Evolutionary conservation across 2,329 filamentous ascomycete species (phyloP), one percentile per base, ranked within the genome.

Genomic region (Sclerotinia minor): DNA sequence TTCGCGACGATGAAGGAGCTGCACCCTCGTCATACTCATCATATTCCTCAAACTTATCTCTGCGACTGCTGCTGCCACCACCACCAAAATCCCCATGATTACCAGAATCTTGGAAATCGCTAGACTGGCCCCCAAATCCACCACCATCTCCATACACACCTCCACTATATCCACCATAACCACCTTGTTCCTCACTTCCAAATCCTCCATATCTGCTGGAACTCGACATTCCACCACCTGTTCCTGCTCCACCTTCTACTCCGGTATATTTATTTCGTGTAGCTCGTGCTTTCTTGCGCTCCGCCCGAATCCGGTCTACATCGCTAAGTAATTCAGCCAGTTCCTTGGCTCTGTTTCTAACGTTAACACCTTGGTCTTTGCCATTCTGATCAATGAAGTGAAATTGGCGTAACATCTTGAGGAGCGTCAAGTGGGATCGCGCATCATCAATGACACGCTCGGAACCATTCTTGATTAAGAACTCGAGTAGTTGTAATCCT

Each of bases 371-470:
- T 80, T 99, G 95, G 77, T 99, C 95, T 80, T 99, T 99, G 79
- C 95, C 95, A 79, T 98, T 98, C 78, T 87, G 85, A 77, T 99
- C 88, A 79, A 99, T 98, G 80, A 85, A 99, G 81, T 99, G 95
- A 80, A 99, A 99, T 79, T 99, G 95, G 68, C 94, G 92, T 67
- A 99, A 87, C 95, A 99, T 99, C 81, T 97, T 97, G 69, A 99
- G 86, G 13, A 98, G 88, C 21, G 94, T 96, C 70, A 99, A 87
- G 79, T 99, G 95, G 68, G 94, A 94, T 74, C 95, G 89, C 68
- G 95, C 95, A 80, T 99, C 95, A 80, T 99, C 95, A 72, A 99
- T 94, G 49, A 99, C 95, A 66, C 95, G 87, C 80, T 99, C 95
- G 17, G 95, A 98, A 71, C 95, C 95, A 79, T 99, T 95, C 83